Evolutionary conservation across 2,329 filamentous ascomycete genomes (phyloP).

Genomic region (Claviceps fusiformis): DNA sequence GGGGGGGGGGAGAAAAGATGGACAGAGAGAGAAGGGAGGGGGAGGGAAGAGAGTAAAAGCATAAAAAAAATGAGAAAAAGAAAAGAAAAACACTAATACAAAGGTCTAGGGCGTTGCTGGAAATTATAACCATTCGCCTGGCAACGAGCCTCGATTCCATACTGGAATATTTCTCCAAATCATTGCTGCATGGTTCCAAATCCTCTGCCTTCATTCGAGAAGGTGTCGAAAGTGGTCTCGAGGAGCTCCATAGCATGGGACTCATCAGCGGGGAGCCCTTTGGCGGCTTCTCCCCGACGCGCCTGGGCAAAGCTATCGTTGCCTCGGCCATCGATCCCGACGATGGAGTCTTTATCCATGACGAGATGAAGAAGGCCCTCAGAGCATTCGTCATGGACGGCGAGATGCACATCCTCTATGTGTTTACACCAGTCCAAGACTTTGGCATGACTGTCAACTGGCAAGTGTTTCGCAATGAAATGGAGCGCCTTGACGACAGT

Average conservation of each 20-base stretch:
- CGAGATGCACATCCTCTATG: constrained; percentile 68
- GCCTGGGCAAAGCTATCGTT: constrained; percentile 57
- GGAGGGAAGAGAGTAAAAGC: too few species aligned
- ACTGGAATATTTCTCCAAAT: constrained; percentile 54
- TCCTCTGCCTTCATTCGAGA: constrained; percentile 33
- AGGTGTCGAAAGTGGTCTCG: constrained; percentile 45
- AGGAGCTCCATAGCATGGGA: constrained; percentile 39
- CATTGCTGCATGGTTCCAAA: constrained; percentile 48
- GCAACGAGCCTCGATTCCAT: constrained; percentile 52
- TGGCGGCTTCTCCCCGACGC: constrained; percentile 45
- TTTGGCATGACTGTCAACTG: constrained; percentile 48
- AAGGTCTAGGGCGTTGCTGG: constrained; percentile 47
- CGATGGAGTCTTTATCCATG: constrained; percentile 59
- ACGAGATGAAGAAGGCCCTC: constrained; percentile 53
- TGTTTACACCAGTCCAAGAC: constrained; percentile 59
- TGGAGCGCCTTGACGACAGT: constrained; percentile 58
- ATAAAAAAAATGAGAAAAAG: too few species aligned
- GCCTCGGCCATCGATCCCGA: constrained; percentile 60
- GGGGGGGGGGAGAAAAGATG: not conserved
- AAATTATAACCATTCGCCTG: constrained; percentile 54
- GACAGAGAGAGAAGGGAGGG: not conserved
- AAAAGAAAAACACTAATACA: not conserved
- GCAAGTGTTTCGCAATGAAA: constrained; percentile 57
- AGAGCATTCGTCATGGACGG: constrained; percentile 67
- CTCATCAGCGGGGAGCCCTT: constrained; percentile 39